Base-by-base conservation (phyloP, 2,329 filamentous ascomycete species). In the Periconia sp. region DNA sequence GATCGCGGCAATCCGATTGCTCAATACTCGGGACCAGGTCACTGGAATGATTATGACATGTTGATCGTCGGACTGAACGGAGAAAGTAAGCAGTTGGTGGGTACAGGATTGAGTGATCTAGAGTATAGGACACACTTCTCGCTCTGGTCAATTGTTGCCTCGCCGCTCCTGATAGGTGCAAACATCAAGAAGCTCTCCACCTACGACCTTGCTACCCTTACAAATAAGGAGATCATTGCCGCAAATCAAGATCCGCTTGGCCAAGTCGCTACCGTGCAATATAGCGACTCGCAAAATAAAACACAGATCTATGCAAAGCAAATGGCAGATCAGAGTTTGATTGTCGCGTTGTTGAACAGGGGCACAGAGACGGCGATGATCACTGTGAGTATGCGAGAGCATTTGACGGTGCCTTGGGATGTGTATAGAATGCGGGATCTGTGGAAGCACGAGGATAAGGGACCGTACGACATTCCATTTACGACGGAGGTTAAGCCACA, bases 221-320 rank as follows among this genome's bases (percentile, higher is more conserved):
- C 63, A 26, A 75, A 74, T 46, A 56, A 64, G 7, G 73, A 73
- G n/a, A 65, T 75, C 29, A 73, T 75, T 21, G 72, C 57, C n/a
- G 50, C 74, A 18, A 72, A 65, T 19, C 72, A 75, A 46, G 70
- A 72, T 30, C 41, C 50, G 15, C 48, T 56, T 15, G 55, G 55
- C 9, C 30, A 42, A 25, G 36, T 48, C 2, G 44, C 47, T 4
- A 46, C 43, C 1, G 22, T 56, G 33, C 46, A 51, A 23, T 56
- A 43, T 36, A 21, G 37, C 6, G 35, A 39, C 16, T 45, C 41
- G 17, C 39, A 56, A 28, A 47, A 46, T n/a, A 40, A 18, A 11
- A 39, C 48, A 28, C 55, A 58, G 35, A 54, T 58, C 25, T 58
- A 58, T 26, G 43, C 55, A 6, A 52, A 48, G 32, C 19, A 25